Conservation (phyloP, 352 stramenopile species). For the Phytopythium helicoides region DNA sequence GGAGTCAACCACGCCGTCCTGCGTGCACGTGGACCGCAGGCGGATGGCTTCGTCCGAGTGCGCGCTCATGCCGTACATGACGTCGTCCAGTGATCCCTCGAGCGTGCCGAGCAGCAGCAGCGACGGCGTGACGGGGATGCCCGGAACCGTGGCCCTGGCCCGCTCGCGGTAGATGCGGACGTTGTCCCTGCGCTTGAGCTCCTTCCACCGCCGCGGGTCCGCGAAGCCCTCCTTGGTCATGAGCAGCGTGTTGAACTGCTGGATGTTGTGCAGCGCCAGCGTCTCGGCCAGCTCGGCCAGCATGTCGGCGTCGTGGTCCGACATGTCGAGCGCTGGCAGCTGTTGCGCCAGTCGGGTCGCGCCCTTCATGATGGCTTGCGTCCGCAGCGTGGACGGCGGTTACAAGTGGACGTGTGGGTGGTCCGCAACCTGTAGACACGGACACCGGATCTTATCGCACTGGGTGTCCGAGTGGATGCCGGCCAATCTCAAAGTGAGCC, state of each 20-base stretch:
- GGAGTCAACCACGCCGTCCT: slow-evolving; percentile 51
- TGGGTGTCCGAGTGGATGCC: too few species aligned
- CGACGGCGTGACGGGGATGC: slow-evolving; percentile 28
- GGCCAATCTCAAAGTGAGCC: too few species aligned
- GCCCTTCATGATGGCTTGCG: slow-evolving; percentile 22
- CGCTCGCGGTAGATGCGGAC: slow-evolving; percentile 39
- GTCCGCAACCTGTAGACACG: too few species aligned
- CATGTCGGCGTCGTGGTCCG: slow-evolving; percentile 26
- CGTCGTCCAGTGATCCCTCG: slow-evolving; percentile 51
- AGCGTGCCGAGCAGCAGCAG: slow-evolving; percentile 54
- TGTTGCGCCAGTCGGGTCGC: slow-evolving; percentile 12
- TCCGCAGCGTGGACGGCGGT: background rate
- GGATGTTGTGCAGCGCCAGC: slow-evolving; percentile 38
- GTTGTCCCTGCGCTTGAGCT: slow-evolving; percentile 30
- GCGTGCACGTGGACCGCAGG: slow-evolving; percentile 46
- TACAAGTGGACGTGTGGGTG: too few species aligned
- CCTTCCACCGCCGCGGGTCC: slow-evolving; percentile 32
- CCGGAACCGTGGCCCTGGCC: slow-evolving; percentile 9
- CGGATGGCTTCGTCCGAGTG: slow-evolving; percentile 41
- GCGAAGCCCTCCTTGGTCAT: slow-evolving; percentile 38
- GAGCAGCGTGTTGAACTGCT: slow-evolving; percentile 43
- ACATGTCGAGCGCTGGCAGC: slow-evolving; percentile 19
- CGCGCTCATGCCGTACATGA: slow-evolving; percentile 56
- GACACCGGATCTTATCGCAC: too few species aligned
- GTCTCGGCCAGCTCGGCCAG: slow-evolving; percentile 34